Percentiles rank a stretch among this genome's conserved stretches.
phyloP scores from a whole-genome alignment of 352 stramenopile genomes.

The Pythium myriotylum region DNA sequence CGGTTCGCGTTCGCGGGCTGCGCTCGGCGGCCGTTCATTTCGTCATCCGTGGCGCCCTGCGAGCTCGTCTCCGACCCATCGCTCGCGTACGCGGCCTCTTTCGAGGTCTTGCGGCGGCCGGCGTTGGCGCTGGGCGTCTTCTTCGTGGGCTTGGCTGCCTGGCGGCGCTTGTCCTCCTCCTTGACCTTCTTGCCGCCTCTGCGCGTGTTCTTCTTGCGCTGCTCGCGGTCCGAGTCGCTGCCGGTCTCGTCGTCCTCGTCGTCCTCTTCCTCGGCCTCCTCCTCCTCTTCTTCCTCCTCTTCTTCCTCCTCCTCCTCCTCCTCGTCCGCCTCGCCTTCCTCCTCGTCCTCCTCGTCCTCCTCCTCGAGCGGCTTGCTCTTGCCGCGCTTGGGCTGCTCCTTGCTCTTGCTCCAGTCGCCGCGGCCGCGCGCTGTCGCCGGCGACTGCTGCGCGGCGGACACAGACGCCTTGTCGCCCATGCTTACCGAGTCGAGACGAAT shows the following conservation, averaged over 20 bases:
- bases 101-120: not conserved
- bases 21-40: slow-evolving; percentile 17
- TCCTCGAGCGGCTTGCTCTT: slow-evolving; percentile 16
- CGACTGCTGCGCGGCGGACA: slow-evolving; percentile 30
- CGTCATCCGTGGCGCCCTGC: slow-evolving; percentile 26
- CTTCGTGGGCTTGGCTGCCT: slow-evolving; percentile 18
- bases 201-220: slow-evolving; percentile 8
- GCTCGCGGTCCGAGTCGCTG: slow-evolving; percentile 21
- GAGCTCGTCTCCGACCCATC: slow-evolving; percentile 29
- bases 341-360: slow-evolving; percentile 24
- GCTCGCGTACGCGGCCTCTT: slow-evolving; percentile 7
- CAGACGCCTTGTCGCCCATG: slow-evolving; percentile 19
- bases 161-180: slow-evolving; percentile 15
- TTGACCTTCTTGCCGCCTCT: slow-evolving; percentile 9
- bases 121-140: slow-evolving; percentile 8
- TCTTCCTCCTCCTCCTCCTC: slow-evolving; percentile 13
- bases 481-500: not conserved
- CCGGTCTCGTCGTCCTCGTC: slow-evolving; percentile 17
- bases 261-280: slow-evolving; percentile 13
- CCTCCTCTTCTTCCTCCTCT: slow-evolving; percentile 17
- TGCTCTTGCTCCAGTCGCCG: slow-evolving; percentile 26
- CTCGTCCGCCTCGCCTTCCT: slow-evolving; percentile 7
- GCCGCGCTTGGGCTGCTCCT: slow-evolving; percentile 7
- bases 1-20: not conserved
- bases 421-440: slow-evolving; percentile 31